Base-by-base conservation (phyloP, 768 basidiomycete species). In the Leccinellum luteum region DNA sequence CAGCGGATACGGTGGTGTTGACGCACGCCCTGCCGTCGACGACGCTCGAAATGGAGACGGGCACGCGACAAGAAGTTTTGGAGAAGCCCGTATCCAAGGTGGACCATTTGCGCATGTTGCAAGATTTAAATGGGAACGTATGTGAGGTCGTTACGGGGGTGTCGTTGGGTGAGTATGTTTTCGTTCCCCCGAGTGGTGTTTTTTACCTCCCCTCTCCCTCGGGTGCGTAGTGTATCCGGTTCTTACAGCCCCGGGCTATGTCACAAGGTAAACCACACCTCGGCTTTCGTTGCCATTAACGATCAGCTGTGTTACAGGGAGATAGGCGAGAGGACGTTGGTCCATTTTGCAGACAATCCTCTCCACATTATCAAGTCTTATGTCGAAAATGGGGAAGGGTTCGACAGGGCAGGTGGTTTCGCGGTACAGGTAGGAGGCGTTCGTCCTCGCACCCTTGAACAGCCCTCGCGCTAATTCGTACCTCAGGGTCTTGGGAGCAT, bases 1-100 rank as follows among this genome's bases (percentile, higher is more conserved):
- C 69, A 94, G 97, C 96, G 61, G 97, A 99, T 70, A 98, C 97
- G 0, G 86, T 99, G 14, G 94, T 98, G n/a, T 76, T 99, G 43
- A 89, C 87, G 4, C 90, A 89, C 63, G 79, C 82, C 1, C 78
- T 83, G 51, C 85, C 88, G 1, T 74, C 82, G 44, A 81, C 83
- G 2, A 81, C 86, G 12, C 52, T 64, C 30, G 70, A 70, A 54
- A 71, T 69, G 66, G 79, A 81, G 52, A 72, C 72, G 1, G 70
- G 76, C 25, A 71, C 72, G 6, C 70, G 67, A 2, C 92, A 92
- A 55, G 90, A 93, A 51, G 77, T 98, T 7, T 76, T 98, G 1
- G 97, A 99, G 73, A 99, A 98, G 69, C 97, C 97, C 0, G 48
- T 59, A 0, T 82, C 82, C 9, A 89, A 90, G 65, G 84, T 76